Evolutionary conservation across 208 protist genomes (phyloP).

Genomic region (Herpetomonas samuelpessoai): DNA sequence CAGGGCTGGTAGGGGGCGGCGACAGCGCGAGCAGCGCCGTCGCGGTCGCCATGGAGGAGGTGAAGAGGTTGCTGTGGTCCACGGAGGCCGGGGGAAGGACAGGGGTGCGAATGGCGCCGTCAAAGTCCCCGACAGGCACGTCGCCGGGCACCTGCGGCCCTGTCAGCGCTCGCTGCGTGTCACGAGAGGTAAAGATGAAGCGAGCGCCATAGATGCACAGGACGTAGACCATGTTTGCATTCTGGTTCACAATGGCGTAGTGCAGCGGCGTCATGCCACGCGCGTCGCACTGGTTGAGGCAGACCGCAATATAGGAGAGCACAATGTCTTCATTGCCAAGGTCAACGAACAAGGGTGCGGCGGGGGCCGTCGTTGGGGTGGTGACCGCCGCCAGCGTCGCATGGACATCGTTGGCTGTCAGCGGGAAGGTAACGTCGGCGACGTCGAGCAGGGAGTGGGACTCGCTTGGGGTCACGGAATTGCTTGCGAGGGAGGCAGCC

Average conservation of each 20-base stretch:
- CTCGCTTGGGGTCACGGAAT: not conserved
- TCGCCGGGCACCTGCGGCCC: constrained; percentile 12
- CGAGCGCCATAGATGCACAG: constrained; percentile 33
- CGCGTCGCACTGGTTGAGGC: constrained; percentile 30
- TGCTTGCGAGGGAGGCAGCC: not conserved
- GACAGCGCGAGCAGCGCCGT: too few species aligned
- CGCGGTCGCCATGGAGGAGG: too few species aligned
- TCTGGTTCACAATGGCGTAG: constrained; percentile 47
- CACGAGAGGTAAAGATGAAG: constrained; percentile 28
- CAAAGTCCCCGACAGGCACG: constrained; percentile 3
- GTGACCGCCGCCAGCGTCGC: not conserved
- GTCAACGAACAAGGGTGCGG: not conserved
- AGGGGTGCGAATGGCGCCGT: not conserved
- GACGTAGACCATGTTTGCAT: constrained; percentile 33
- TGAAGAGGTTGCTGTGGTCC: too few species aligned
- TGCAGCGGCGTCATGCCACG: constrained; percentile 36
- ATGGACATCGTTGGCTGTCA: not conserved
- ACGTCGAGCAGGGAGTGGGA: not conserved
- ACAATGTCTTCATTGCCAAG: not conserved
- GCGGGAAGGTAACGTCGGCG: not conserved
- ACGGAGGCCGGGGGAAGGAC: too few species aligned
- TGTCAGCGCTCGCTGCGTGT: constrained; percentile 14
- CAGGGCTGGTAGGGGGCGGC: not conserved
- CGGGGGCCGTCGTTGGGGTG: not conserved
- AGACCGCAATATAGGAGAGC: constrained; percentile 10